These are phyloP conservation scores for Microbotryomycetes sp. DNA, from an alignment of 1,284 basidiomycete species.

Conservation along the genomic window DNA sequence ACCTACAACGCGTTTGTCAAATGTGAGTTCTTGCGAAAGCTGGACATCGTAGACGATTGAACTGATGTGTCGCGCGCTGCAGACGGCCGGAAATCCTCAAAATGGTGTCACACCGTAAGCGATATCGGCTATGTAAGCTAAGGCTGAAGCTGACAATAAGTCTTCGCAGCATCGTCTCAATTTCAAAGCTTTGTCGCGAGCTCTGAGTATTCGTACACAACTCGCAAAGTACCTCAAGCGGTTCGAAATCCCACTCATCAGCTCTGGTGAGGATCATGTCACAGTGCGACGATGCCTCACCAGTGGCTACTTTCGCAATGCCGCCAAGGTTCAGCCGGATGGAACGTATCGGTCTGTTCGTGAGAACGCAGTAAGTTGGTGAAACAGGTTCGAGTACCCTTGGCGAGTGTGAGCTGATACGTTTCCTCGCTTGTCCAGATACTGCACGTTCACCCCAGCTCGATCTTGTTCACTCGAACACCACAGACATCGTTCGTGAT, in stretches of 20 bases:
- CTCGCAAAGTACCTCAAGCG: conserved; percentile 86
- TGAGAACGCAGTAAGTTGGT: conserved; percentile 62
- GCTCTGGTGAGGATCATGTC: conserved; percentile 51
- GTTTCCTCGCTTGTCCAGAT: conserved; percentile 48
- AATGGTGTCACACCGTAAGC: conserved; percentile 71
- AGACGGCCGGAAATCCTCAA: conserved; percentile 69
- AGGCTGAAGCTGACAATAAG: not conserved
- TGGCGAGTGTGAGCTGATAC: not conserved
- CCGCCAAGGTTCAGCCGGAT: conserved; percentile 57
- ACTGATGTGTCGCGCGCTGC: conserved; percentile 27
- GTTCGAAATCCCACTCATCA: conserved; percentile 64
- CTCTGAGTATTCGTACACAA: conserved; percentile 83
- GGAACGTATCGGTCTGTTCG: conserved; percentile 64
- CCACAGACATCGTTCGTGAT: conserved; percentile 86
- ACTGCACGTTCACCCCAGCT: conserved; percentile 85
- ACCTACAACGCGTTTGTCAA: conserved; percentile 84
- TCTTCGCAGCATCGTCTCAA: conserved; percentile 64
- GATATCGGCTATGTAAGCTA: no score
- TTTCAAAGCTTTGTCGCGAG: conserved; percentile 84
- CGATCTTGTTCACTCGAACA: conserved; percentile 87
- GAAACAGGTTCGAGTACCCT: not conserved
- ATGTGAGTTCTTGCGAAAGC: conserved; percentile 9
- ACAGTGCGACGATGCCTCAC: conserved; percentile 75
- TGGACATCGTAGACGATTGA: no score
- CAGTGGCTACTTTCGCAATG: conserved; percentile 89